A percentile compares a stretch with the other conserved stretches of the same genome.
Conservation (phyloP, 78 protist species). For the Monosiga brevicollis region DNA sequence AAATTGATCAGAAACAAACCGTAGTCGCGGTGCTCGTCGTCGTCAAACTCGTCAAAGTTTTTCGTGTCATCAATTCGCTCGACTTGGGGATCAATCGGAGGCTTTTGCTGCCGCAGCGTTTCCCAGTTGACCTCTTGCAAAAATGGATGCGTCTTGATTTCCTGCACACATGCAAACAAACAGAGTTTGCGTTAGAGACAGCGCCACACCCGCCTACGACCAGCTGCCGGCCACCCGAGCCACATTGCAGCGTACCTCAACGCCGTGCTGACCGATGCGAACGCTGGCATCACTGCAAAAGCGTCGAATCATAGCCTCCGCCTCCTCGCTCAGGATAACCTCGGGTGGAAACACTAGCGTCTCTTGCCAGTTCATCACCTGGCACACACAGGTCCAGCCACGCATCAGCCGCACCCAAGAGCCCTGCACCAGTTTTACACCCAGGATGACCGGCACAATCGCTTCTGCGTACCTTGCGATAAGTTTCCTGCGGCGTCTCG, state of each 20-base stretch:
- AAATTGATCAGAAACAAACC: neutral
- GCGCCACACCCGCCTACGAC: neutral
- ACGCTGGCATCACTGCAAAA: neutral
- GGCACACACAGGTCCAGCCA: slow-evolving; percentile 53
- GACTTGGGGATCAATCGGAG: slow-evolving; percentile 18
- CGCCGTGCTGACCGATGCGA: too few species aligned
- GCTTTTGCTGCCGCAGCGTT: slow-evolving; percentile 1
- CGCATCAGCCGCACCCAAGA: too few species aligned
- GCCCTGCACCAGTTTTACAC: too few species aligned
- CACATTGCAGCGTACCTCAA: neutral
- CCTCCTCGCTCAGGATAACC: slow-evolving; percentile 2
- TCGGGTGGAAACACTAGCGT: slow-evolving; percentile 41
- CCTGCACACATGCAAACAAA: neutral
- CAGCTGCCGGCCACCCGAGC: neutral
- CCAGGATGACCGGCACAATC: too few species aligned
- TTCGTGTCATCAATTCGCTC: slow-evolving; percentile 17
- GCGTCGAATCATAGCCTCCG: slow-evolving; percentile 5
- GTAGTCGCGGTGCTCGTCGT: neutral
- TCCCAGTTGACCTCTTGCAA: slow-evolving; percentile 76
- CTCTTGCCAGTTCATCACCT: slow-evolving; percentile 27
- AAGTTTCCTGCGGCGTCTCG: slow-evolving; percentile 24
- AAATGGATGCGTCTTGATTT: slow-evolving; percentile 72
- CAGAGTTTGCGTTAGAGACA: neutral
- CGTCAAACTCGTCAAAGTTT: slow-evolving; percentile 24
- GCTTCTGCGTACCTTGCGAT: too few species aligned